Base-by-base conservation (phyloP, 371 early-diverging fungal species). In the Phascolomyces articulosus region DNA sequence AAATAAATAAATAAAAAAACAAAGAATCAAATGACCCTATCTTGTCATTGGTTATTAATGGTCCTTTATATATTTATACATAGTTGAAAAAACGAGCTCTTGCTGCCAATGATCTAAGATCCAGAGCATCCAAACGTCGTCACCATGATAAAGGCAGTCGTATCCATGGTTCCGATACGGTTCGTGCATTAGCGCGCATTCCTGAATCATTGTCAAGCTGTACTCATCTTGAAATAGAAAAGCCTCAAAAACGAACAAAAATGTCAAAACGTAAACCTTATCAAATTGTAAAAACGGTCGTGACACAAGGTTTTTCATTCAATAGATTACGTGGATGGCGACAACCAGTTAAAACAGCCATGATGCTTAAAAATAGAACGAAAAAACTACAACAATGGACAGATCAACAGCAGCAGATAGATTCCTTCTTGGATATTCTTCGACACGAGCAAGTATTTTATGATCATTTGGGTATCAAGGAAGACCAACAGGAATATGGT, bases 241-340 rank as follows among this genome's bases (percentile, higher is more conserved):
- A 13, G 10, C 8, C 41, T 11, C 15, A 20, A 31, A 59, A 40
- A 21, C 24, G 2, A 44, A 24, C 55, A 27, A 26, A 60, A 18
- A 27, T 66, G 13, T 54, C 56, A 3, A 56, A 40, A 29, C 57
- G 65, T 4, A 69, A 70, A 29, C 65, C 64, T 1, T 68, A 70
- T 31, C 64, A 63, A 40, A 54, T 58, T 10, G 63, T 64, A 10
- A 48, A 54, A 34, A 40, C 48, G 0, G 28, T 59, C 6, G 51
- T 54, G 1, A 23, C 60, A 29, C 49, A 55, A 16, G 70, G 68
- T 1, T 55, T 44, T 26, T 13, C 28, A 2, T 70, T 73, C 15
- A 61, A 59, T 27, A 40, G 70, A 28, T 57, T 67, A 13, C 74
- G 74, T n/a, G 74, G 74, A 34, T 73, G 60, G 59, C 44, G 65